Evolutionary conservation across 257 asterid species (phyloP).

Genomic region (Primulina tabacum): DNA sequence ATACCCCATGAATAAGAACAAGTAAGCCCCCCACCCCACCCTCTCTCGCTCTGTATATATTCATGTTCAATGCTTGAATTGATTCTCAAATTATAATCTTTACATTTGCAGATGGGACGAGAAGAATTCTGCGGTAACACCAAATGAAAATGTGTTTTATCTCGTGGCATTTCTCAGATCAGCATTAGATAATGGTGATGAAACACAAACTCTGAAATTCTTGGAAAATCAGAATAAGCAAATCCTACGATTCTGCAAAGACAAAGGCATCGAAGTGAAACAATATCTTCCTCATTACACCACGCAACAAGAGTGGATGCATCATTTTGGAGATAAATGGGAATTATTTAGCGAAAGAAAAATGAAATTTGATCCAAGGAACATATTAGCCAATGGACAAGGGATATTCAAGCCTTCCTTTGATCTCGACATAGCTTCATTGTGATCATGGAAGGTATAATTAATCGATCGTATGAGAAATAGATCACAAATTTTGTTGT

Average conservation of each 20-base stretch:
- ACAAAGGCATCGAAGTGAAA: conserved; percentile 42
- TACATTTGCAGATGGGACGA: conserved; percentile 50
- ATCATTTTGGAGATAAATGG: conserved; percentile 73
- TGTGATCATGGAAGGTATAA: conserved; percentile 28
- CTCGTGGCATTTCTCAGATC: conserved; percentile 67
- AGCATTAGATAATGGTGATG: conserved; percentile 56
- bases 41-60: no score
- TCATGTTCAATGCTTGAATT: neutral
- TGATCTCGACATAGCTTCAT: conserved; percentile 32
- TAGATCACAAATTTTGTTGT: neutral
- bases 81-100: neutral
- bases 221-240: conserved; percentile 48
- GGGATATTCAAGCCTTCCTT: conserved; percentile 48
- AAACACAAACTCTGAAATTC: conserved; percentile 46
- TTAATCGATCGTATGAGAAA: neutral
- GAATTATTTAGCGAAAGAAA: conserved; percentile 39
- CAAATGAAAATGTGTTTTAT: conserved; percentile 71
- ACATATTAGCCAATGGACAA: conserved; percentile 70
- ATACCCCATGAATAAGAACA: conserved; percentile 80
- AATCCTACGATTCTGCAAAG: conserved; percentile 52
- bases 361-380: conserved; percentile 57
- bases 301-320: conserved; percentile 56
- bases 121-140: conserved; percentile 58
- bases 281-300: conserved; percentile 80
- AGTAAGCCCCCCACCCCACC: conserved; percentile 35